Evolutionary conservation across 768 basidiomycete species (phyloP), one percentile per base, ranked within the genome.

Genomic region (Lentinula detonsa): DNA sequence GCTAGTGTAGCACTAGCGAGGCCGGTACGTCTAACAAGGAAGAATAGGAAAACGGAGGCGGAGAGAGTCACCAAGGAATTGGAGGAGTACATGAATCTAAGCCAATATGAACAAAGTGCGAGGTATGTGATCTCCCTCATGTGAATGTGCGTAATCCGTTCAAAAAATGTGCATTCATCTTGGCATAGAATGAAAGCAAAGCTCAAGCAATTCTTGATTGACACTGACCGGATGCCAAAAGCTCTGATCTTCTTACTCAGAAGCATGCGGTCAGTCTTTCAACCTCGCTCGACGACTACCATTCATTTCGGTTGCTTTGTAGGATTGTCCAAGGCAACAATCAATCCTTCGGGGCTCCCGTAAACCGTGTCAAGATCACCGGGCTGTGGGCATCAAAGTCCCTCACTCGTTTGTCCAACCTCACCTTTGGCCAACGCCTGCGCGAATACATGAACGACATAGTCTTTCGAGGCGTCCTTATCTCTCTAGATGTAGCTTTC

Each of bases 291-390:
- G 28, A 45, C 4, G 45, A 34, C 45, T 11, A 15, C 8, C n/a
- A 11, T 23, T 34, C 46, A 9, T 46, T 63, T 23, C 46, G 3
- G 18, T 23, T 31, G 23, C 35, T 39, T 40, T 34, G 35, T 49
- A 74, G 74, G 46, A 82, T 84, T 76, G 81, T 85, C 34, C 80
- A 80, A 73, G 80, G 88, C 16, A 93, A 93, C 71, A 93, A 93
- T 66, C 90, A 94, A 71, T 75, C 81, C 2, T 83, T 95, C 40
- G 90, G 91, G 13, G 90, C 90, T 2, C 93, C 93, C 0, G 90
- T 93, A 0, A 95, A 95, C 68, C 84, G 93, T 18, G 87, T 97
- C 74, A 94, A 93, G 71, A 90, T 95, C 58, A 92, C 90, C 0
- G 93, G 90, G 0, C 84, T 82, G 69, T 92, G 86, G 83, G 94